Evolutionary conservation across 129 eudicot species (phyloP).

Genomic region (Artemisia tridentata): DNA sequence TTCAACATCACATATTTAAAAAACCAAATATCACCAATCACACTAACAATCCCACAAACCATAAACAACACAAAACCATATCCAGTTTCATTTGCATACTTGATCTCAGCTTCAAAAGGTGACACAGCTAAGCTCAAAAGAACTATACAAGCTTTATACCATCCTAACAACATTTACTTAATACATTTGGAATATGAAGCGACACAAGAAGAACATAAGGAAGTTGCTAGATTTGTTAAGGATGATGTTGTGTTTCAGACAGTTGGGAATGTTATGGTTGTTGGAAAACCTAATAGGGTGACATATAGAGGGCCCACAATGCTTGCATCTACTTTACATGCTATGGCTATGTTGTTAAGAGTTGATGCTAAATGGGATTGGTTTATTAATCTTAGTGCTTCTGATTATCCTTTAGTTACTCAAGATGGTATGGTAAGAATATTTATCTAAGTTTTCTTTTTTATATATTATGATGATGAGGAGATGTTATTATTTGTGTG

Average conservation of each 20-base stretch:
- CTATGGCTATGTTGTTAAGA: constrained; percentile 72
- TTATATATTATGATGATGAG: too few species aligned
- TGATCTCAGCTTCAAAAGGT: constrained; percentile 87
- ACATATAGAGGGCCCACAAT: constrained; percentile 95
- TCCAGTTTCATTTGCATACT: constrained; percentile 82
- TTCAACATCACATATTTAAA: constrained; percentile 7
- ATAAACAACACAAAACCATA: constrained; percentile 34
- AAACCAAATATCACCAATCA: constrained; percentile 30
- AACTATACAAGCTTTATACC: constrained; percentile 59
- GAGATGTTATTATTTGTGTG: too few species aligned
- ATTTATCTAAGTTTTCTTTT: background rate
- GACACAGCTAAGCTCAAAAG: constrained; percentile 69
- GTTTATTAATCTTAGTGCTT: constrained; percentile 96
- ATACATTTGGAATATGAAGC: constrained; percentile 79
- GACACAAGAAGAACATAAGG: constrained; percentile 46
- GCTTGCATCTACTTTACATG: constrained; percentile 89
- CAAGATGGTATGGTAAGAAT: constrained; percentile 99
- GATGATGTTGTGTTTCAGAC: constrained; percentile 39
- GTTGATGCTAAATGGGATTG: constrained; percentile 73
- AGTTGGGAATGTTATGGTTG: constrained; percentile 77
- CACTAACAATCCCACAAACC: constrained; percentile 33
- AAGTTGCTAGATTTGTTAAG: constrained; percentile 56
- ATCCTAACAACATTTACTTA: constrained; percentile 69
- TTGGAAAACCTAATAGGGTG: constrained; percentile 74
- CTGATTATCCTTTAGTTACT: constrained; percentile 94